Base-by-base conservation (phyloP, 495 filamentous ascomycete species). In the Penicillium herquei region DNA sequence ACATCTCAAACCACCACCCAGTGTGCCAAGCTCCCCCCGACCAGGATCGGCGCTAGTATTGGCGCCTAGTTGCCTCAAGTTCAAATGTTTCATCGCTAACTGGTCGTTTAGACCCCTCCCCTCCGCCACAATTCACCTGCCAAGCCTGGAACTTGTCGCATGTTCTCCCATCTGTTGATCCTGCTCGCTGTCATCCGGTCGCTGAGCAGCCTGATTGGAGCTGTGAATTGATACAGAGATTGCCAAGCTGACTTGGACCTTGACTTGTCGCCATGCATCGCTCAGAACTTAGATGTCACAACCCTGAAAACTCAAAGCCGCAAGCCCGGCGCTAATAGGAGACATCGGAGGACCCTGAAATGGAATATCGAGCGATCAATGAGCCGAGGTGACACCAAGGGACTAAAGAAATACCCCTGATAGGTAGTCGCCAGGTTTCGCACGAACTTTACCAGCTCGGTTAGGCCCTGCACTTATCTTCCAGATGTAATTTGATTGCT, bases 1-100 rank as follows among this genome's bases (percentile, higher is more conserved):
- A 46, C 30, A 8, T 46, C 26, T 46, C 43, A 46, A 46, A 46
- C 43, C 26, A 7, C 43, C 43, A 46, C 18, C 21, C 43, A 26
- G 43, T 26, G 21, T 26, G 43, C 43, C 43, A 46, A 46, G 43
- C 9, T 26, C 11, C 5, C 39, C 26, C 43, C 11, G 30, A 31
- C 43, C n/a, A 31, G 21, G 43, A 46, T 46, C 43, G 43, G 43
- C 43, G 43, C 43, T 46, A 46, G 12, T 6, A 11, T 9, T 46
- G 26, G 26, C 26, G 16, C 14, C 14, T 43, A 17, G n/a, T 26
- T 12, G 43, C 30, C 31, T 46, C 43, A 46, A 37, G 34, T 37
- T 37, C 34, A 9, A 37, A 37, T 37, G 8, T 37, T 10, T 6
- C 34, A 37, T 13, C 34, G 21, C 21, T 26, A 37, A 10, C 8